phyloP scores from a whole-genome alignment of 2,329 filamentous ascomycete genomes.

The Colletotrichum higginsianum region DNA sequence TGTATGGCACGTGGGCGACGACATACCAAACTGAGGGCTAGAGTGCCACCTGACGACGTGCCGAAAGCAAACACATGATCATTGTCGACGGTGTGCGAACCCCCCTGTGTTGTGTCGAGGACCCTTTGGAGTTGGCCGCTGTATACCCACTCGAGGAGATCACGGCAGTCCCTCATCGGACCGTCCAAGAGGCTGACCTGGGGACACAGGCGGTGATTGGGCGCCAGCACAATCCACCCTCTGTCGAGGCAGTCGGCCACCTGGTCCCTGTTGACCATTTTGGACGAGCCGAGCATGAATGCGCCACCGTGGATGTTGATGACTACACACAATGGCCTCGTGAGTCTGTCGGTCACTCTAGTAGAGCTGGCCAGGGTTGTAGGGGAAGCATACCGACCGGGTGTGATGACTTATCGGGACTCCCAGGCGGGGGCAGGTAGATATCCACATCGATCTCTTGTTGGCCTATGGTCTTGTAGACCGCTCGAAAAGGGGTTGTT shows the following conservation, averaged over 20 bases:
- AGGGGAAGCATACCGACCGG: slow-evolving; percentile 27
- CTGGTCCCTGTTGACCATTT: slow-evolving; percentile 56
- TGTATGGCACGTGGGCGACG: background rate
- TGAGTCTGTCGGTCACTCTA: slow-evolving; percentile 19
- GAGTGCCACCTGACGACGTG: slow-evolving; percentile 54
- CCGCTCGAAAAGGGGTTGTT: slow-evolving; percentile 42
- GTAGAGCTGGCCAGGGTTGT: slow-evolving; percentile 1
- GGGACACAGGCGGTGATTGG: slow-evolving; percentile 52
- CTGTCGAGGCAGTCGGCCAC: slow-evolving; percentile 54
- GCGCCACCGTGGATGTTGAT: slow-evolving; percentile 61
- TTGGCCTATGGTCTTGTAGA: slow-evolving; percentile 49
- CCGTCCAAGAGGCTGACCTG: slow-evolving; percentile 51
- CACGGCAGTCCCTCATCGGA: slow-evolving; percentile 52
- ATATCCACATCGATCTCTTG: slow-evolving; percentile 50
- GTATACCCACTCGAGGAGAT: slow-evolving; percentile 54
- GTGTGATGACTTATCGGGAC: slow-evolving; percentile 14
- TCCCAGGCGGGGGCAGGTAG: slow-evolving; percentile 45
- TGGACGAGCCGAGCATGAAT: slow-evolving; percentile 58
- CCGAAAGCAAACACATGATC: slow-evolving; percentile 54
- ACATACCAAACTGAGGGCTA: slow-evolving; percentile 55
- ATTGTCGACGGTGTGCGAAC: slow-evolving; percentile 45
- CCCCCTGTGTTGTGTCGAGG: slow-evolving; percentile 35
- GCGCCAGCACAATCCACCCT: slow-evolving; percentile 56
- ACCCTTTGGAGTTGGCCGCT: slow-evolving; percentile 47
- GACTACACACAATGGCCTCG: slow-evolving; percentile 45